Evolutionary conservation across 495 filamentous ascomycete species (phyloP).

Genomic region (Neurospora sp.): DNA sequence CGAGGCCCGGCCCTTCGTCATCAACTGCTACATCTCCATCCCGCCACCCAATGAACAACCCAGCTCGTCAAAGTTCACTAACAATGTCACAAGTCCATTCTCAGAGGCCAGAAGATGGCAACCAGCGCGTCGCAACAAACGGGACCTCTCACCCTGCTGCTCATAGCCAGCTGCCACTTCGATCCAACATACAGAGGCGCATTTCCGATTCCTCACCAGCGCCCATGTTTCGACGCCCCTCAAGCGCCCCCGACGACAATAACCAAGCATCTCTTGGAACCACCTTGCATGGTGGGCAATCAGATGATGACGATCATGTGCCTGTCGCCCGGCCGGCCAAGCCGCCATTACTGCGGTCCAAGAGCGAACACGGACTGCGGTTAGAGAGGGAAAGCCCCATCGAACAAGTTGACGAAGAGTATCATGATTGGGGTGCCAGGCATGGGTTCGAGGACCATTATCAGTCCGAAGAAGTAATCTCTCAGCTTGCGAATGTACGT

Average conservation of each 20-base stretch:
- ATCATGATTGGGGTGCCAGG: slow-evolving; percentile 43
- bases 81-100: slow-evolving; percentile 16
- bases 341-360: slow-evolving; percentile 54
- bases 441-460: slow-evolving; percentile 66
- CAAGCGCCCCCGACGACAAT: slow-evolving; percentile 24
- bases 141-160: slow-evolving; percentile 1
- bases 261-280: background rate
- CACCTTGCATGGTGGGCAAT: background rate
- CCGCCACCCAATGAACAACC: slow-evolving; percentile 1
- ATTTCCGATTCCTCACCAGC: slow-evolving; percentile 3
- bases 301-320: slow-evolving; percentile 14
- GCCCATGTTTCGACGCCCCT: slow-evolving; percentile 16
- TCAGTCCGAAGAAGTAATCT: slow-evolving; percentile 53
- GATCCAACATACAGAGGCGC: slow-evolving; percentile 1
- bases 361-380: slow-evolving; percentile 58
- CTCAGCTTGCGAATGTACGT: slow-evolving; percentile 46
- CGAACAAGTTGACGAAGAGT: slow-evolving; percentile 28
- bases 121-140: background rate
- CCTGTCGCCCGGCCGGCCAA: slow-evolving; percentile 32
- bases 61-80: slow-evolving; percentile 9
- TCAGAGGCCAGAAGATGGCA: slow-evolving; percentile 15
- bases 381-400: slow-evolving; percentile 25
- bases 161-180: background rate
- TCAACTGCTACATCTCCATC: slow-evolving; percentile 10
- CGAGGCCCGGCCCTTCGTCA: slow-evolving; percentile 6